Percentiles rank a stretch among this genome's conserved stretches.
Conservation (phyloP, 345 rosid genomes). For the Eucalyptus viminalis region DNA sequence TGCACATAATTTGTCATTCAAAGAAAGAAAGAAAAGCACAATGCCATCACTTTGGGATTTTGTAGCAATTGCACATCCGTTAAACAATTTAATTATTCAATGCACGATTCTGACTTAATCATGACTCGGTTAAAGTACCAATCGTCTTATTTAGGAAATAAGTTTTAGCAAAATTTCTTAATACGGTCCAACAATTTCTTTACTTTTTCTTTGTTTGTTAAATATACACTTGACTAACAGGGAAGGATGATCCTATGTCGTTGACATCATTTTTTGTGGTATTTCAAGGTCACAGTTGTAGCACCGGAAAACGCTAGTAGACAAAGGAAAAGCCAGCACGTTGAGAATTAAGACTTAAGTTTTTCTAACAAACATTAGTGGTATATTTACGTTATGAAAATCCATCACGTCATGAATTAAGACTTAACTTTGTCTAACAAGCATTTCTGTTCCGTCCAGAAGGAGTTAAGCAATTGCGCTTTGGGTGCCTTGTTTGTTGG, state of each 20-base stretch:
- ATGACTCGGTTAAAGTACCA: not conserved
- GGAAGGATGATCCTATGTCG: not conserved
- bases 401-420: too few species aligned
- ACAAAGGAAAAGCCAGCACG: too few species aligned
- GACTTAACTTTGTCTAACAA: too few species aligned
- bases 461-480: too few species aligned
- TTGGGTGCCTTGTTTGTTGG: too few species aligned
- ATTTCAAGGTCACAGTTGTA: not conserved
- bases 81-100: not conserved
- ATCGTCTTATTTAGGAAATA: not conserved
- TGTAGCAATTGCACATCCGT: not conserved
- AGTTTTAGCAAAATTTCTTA: not conserved
- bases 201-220: not conserved
- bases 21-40: not conserved
- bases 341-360: too few species aligned
- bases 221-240: not conserved
- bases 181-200: not conserved
- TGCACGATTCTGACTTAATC: not conserved
- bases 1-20: not conserved
- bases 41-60: not conserved
- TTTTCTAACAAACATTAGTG: too few species aligned
- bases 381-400: too few species aligned
- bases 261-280: not conserved
- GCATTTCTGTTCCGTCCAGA: too few species aligned
- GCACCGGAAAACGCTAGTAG: too few species aligned